Percentiles rank a stretch among this genome's conserved stretches.
phyloP scores from a whole-genome alignment of 1,139 yeast species.

The Sugiyamaella japonica region DNA sequence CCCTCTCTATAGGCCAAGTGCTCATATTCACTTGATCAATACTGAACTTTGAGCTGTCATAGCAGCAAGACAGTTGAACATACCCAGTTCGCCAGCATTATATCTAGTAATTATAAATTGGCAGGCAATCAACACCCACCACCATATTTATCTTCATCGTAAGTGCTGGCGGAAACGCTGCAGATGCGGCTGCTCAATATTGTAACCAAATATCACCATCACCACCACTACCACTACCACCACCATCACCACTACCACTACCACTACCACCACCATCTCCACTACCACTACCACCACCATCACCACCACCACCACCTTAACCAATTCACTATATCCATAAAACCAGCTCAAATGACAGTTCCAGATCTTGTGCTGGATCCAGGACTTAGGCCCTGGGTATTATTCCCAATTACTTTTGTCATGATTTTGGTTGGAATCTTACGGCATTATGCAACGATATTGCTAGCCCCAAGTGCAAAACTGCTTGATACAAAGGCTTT shows the following conservation, averaged over 20 bases:
- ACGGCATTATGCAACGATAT: conserved; percentile 64
- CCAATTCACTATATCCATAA: background rate
- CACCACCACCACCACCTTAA: background rate
- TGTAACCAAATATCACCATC: background rate
- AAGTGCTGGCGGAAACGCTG: background rate
- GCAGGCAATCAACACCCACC: too few species aligned
- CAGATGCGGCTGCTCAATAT: too few species aligned
- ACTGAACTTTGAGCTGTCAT: too few species aligned
- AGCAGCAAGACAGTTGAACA: too few species aligned
- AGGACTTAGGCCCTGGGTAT: conserved; percentile 82
- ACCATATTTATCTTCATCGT: too few species aligned
- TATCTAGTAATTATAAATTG: too few species aligned
- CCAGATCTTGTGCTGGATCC: conserved; percentile 74
- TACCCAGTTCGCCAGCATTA: too few species aligned
- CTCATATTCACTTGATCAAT: too few species aligned
- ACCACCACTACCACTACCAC: background rate
- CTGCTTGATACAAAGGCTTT: conserved; percentile 52
- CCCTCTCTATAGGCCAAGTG: too few species aligned
- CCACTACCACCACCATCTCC: background rate
- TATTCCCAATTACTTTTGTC: conserved; percentile 82
- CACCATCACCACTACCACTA: background rate
- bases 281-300: too few species aligned
- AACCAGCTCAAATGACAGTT: conserved; percentile 30
- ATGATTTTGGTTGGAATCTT: conserved; percentile 90
- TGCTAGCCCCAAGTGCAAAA: conserved; percentile 59